These are phyloP conservation scores for Xerocomellus chrysenteron DNA, from an alignment of 768 basidiomycete genomes.

Conservation along the genomic window DNA sequence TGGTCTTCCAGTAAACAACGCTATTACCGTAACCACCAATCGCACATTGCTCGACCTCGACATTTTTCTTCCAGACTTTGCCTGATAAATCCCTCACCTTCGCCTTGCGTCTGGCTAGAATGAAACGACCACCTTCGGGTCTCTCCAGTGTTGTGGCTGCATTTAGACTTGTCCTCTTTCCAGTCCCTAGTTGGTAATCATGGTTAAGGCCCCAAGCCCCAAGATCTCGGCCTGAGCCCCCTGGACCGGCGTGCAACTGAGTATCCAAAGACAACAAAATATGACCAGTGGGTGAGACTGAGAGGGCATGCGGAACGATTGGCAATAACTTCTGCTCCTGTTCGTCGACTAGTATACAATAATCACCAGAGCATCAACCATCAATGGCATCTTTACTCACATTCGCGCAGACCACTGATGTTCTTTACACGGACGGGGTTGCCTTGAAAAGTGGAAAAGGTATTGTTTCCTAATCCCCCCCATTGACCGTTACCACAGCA, in stretches of 20 bases:
- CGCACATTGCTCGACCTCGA: slow-evolving; percentile 63
- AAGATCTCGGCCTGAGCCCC: slow-evolving; percentile 60
- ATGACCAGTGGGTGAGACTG: slow-evolving; percentile 74
- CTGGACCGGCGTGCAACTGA: slow-evolving; percentile 43
- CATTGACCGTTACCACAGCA: slow-evolving; percentile 84
- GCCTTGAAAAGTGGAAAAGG: slow-evolving; percentile 65
- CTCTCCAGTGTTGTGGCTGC: slow-evolving; percentile 52
- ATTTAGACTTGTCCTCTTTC: slow-evolving; percentile 59
- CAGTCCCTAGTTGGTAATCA: slow-evolving; percentile 74
- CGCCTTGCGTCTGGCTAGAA: slow-evolving; percentile 52
- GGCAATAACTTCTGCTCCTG: slow-evolving; percentile 55
- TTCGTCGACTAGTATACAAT: slow-evolving; percentile 58
- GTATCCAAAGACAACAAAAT: slow-evolving; percentile 74
- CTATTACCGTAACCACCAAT: slow-evolving; percentile 64
- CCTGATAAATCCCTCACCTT: slow-evolving; percentile 61
- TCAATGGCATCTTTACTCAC: slow-evolving; percentile 43
- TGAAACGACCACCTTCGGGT: slow-evolving; percentile 55
- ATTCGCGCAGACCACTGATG: slow-evolving; percentile 84
- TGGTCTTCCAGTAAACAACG: slow-evolving; percentile 69
- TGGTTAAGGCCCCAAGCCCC: slow-evolving; percentile 73
- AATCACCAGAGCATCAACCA: slow-evolving; percentile 2
- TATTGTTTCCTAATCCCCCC: slow-evolving; percentile 71
- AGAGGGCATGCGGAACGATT: slow-evolving; percentile 59
- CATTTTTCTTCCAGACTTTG: slow-evolving; percentile 55
- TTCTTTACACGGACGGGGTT: slow-evolving; percentile 71